A percentile compares a stretch with the other conserved stretches of the same genome.
These are phyloP conservation scores for Pseudoneurospora amorphoporcata DNA, from an alignment of 495 filamentous ascomycete species.

Conservation along the genomic window DNA sequence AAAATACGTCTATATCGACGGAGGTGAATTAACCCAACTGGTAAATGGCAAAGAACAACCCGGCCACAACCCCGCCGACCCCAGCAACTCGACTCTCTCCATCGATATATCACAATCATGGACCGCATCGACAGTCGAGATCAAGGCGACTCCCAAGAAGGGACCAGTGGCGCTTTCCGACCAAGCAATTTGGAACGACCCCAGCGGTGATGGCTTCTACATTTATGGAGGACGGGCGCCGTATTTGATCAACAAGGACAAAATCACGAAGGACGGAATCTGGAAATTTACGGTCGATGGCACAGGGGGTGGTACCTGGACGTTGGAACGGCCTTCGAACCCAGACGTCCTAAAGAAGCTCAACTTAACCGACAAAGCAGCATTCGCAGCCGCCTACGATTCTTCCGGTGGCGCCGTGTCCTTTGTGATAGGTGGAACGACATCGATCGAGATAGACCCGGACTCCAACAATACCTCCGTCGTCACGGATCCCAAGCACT, in stretches of 20 bases:
- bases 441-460: not conserved
- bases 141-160: not conserved
- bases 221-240: not conserved
- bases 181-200: not conserved
- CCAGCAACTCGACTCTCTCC: conserved; percentile 2
- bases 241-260: not conserved
- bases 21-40: conserved; percentile 9
- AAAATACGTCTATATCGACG: conserved; percentile 13
- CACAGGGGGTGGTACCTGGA: not conserved
- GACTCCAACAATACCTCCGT: not conserved
- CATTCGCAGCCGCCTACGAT: not conserved
- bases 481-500: not conserved
- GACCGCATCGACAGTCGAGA: not conserved
- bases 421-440: conserved; percentile 10
- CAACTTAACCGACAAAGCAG: not conserved
- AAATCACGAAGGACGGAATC: not conserved
- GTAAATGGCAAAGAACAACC: not conserved
- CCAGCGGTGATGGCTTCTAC: not conserved
- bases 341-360: not conserved
- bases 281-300: not conserved
- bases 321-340: not conserved
- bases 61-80: not conserved
- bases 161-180: not conserved
- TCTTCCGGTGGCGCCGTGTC: not conserved
- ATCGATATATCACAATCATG: not conserved